Evolutionary conservation across 805 yeast species (phyloP), one percentile per base, ranked within the genome.

Genomic region (Ascoidea tarda): DNA sequence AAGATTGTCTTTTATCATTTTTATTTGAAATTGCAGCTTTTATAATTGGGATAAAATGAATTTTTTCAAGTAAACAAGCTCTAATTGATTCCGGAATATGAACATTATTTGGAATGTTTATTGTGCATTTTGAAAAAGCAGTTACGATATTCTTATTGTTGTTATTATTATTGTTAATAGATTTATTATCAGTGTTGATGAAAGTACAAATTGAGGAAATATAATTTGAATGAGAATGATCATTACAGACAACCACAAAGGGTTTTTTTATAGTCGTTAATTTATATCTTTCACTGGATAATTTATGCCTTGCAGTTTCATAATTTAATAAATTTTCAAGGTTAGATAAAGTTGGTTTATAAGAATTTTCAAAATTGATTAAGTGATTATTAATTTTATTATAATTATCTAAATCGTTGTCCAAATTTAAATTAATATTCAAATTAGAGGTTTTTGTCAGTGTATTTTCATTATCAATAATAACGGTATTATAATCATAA

Each of bases 1-100:
- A 38, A 14, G 44, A 38, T 38, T 38, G 44, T 38, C 14, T 8
- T 10, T 10, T 8, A 38, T 38, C 44, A 38, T 38, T 38, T 10
- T 38, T 38, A 38, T 38, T 10, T 10, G 44, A 38, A 38, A 14
- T 50, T 38, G 32, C 31, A 10, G 67, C 60, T 54, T 76, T 78
- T 33, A 77, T 65, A 33, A 77, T 67, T 10, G 82, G 82, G n/a
- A 78, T 68, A 58, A 71, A 77, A 62, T 79, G 84, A 52, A 74
- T 73, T 52, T 72, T 73, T 16, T 58, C 58, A 47, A 59, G 64
- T 16, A 68, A 60, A 58, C 64, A 74, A 33, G 57, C 50, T 5
- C 60, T 48, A 45, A 65, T 55, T 10, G 44, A 38, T 38, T 38
- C 44, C 8, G 6, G 51, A 21, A 6, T 46, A 10, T 32, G 16